Evolutionary conservation across 2,329 filamentous ascomycete species (phyloP).

Genomic region (Aspergillus brunneoviolaceus): DNA sequence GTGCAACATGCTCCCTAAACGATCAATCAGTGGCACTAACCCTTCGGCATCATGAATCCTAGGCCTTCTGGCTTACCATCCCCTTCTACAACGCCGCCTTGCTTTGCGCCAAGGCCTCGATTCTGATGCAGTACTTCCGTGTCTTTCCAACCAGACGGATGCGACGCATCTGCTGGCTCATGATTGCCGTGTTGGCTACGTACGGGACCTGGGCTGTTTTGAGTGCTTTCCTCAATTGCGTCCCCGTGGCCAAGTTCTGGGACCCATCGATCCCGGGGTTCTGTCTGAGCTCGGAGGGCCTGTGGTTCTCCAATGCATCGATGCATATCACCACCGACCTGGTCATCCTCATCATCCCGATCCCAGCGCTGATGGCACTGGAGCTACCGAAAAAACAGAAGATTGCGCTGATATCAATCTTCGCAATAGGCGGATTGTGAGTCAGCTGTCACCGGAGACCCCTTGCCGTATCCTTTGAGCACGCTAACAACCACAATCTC

Average conservation of each 20-base stretch:
- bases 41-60: background rate
- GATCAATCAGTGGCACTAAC: background rate
- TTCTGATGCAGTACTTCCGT: conserved; percentile 51
- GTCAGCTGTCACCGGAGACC: background rate
- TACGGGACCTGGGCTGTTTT: conserved; percentile 39
- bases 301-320: conserved; percentile 48
- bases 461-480: background rate
- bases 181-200: conserved; percentile 37
- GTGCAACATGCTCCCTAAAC: background rate
- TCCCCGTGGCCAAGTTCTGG: conserved; percentile 40
- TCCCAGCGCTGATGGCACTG: conserved; percentile 43
- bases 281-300: conserved; percentile 40
- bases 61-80: conserved; percentile 42
- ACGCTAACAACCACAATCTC: background rate
- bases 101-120: conserved; percentile 47
- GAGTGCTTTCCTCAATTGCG: conserved; percentile 38
- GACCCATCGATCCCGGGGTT: conserved; percentile 26
- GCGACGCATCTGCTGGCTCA: conserved; percentile 37
- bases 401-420: conserved; percentile 42
- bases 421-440: conserved; percentile 42
- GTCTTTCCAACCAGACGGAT: conserved; percentile 42
- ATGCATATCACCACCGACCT: conserved; percentile 49
- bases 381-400: conserved; percentile 46
- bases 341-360: conserved; percentile 45
- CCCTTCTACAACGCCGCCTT: conserved; percentile 41